phyloP scores from a whole-genome alignment of 2,329 filamentous ascomycete genomes.

The Venturiaceae sp. region DNA sequence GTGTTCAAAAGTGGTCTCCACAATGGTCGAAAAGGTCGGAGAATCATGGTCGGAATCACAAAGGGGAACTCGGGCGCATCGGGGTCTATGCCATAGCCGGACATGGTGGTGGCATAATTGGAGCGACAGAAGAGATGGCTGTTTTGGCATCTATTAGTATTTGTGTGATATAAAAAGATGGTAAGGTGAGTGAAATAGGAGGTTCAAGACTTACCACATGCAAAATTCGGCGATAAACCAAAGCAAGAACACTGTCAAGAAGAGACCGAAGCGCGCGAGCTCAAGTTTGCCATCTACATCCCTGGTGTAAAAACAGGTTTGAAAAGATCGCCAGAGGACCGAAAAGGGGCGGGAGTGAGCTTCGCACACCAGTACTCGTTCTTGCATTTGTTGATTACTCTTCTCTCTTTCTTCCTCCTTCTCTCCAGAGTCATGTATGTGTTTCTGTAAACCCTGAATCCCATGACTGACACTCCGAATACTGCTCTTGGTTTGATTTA shows the following conservation, averaged over 20 bases:
- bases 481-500: slow-evolving; percentile 28
- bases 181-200: neutral
- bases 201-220: slow-evolving; percentile 29
- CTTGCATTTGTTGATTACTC: neutral
- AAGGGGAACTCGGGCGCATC: slow-evolving; percentile 45
- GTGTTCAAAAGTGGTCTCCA: slow-evolving; percentile 22
- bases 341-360: neutral
- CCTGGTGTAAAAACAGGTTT: neutral
- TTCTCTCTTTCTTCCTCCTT: neutral
- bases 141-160: too few species aligned
- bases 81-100: slow-evolving; percentile 39
- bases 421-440: slow-evolving; percentile 2
- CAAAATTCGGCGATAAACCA: slow-evolving; percentile 41
- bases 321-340: neutral
- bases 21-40: slow-evolving; percentile 25
- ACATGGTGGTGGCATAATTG: slow-evolving; percentile 35
- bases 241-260: slow-evolving; percentile 27
- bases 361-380: neutral
- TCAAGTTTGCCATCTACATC: slow-evolving; percentile 14
- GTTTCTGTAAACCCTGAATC: slow-evolving; percentile 23
- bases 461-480: slow-evolving; percentile 34
- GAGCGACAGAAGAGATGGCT: slow-evolving; percentile 32
- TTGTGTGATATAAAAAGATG: too few species aligned
- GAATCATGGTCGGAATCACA: slow-evolving; percentile 46
- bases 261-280: slow-evolving; percentile 29